phyloP scores from a whole-genome alignment of 176 grass and related monocot species.

The Oryza australiensis region DNA sequence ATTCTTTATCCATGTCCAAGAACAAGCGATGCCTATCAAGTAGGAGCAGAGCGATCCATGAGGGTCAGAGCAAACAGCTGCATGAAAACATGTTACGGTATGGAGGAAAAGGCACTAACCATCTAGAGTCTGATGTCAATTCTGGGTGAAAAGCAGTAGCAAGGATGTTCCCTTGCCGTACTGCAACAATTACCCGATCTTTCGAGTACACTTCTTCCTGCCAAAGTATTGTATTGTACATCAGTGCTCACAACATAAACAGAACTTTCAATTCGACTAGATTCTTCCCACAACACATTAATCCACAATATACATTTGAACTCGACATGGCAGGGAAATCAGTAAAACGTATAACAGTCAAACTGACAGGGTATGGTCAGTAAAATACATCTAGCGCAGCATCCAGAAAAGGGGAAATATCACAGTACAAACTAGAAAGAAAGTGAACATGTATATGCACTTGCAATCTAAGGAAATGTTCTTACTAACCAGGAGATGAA shows the following conservation, averaged over 20 bases:
- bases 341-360: neutral
- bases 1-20: slow-evolving; percentile 78
- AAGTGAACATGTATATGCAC: neutral
- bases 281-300: neutral
- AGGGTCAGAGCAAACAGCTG: neutral
- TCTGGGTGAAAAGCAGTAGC: slow-evolving; percentile 97
- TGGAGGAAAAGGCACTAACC: slow-evolving; percentile 38
- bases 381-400: neutral
- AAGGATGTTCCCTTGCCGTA: slow-evolving; percentile 83
- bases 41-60: neutral
- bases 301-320: neutral
- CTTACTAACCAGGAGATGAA: neutral
- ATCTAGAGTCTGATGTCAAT: slow-evolving; percentile 89
- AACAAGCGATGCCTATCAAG: slow-evolving; percentile 74
- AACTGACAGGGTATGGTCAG: neutral
- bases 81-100: neutral
- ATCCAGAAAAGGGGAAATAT: neutral
- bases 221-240: slow-evolving; percentile 5
- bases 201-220: slow-evolving; percentile 72
- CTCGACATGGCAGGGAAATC: neutral
- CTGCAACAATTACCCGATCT: slow-evolving; percentile 81
- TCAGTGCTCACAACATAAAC: slow-evolving; percentile 14
- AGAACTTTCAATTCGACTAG: neutral
- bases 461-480: neutral
- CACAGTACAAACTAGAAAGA: neutral